A percentile compares a stretch with the other conserved stretches of the same genome.
These are phyloP conservation scores for Pseudopyricularia javanii DNA, from an alignment of 2,329 filamentous ascomycete genomes.

Conservation along the genomic window DNA sequence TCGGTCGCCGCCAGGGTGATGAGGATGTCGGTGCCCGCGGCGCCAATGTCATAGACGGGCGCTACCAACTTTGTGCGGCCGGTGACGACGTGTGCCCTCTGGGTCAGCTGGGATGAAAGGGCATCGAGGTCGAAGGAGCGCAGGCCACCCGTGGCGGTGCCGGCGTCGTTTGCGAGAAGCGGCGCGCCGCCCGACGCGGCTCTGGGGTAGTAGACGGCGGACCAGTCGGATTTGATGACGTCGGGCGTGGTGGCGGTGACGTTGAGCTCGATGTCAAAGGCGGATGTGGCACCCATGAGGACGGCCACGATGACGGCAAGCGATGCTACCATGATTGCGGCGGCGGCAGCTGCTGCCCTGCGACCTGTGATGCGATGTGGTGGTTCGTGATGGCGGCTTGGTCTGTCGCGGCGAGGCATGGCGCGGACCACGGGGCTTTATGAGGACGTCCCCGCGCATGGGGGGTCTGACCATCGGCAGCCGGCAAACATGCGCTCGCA, in stretches of 20 bases:
- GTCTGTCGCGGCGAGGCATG: no score
- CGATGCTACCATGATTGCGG: not conserved
- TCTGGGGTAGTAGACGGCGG: conserved; percentile 24
- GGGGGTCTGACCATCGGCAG: no score
- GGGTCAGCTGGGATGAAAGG: conserved; percentile 11
- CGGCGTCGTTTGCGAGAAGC: conserved; percentile 32
- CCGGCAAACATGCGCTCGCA: no score
- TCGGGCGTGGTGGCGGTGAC: conserved; percentile 19
- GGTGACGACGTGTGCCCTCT: conserved; percentile 18
- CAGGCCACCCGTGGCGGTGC: conserved; percentile 27
- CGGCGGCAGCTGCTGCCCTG: not conserved
- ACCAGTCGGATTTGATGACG: conserved; percentile 27
- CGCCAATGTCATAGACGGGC: conserved; percentile 18
- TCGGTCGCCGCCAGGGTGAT: conserved; percentile 29
- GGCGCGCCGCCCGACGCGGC: conserved; percentile 10
- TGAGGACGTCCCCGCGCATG: no score
- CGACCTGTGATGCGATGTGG: not conserved
- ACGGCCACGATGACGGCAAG: not conserved
- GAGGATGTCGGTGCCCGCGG: conserved; percentile 16
- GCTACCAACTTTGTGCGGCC: conserved; percentile 33
- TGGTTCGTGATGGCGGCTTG: no score
- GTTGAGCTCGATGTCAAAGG: conserved; percentile 5
- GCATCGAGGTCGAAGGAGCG: conserved; percentile 20
- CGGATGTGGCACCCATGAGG: not conserved
- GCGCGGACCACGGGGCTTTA: no score